Base-by-base conservation (phyloP, 345 rosid species). In the Pseudoturritis turrita region DNA sequence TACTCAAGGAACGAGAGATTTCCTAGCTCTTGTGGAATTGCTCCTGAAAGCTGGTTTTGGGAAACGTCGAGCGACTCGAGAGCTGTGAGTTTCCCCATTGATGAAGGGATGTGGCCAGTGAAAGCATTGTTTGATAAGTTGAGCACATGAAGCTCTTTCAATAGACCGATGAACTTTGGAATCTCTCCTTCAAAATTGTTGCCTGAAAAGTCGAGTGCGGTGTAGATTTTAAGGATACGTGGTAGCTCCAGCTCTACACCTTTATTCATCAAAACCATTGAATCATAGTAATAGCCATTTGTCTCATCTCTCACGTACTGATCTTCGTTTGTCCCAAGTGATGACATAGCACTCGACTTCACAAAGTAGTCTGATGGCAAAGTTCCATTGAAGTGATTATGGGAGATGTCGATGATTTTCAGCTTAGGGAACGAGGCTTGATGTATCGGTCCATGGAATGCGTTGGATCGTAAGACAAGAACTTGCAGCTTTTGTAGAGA, bases 171-270 rank as follows among this genome's bases (percentile, higher is more conserved):
- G 13, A 22, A n/a, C 17, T 6, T 26, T 26, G 81, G 79, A 73
- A 80, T 73, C 28, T 13, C 51, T 28, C 83, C 78, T 17, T 39
- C 40, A 29, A 79, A 62, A 10, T 8, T 33, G 14, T 79, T 74
- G 4, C 63, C 35, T 2, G 79, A 70, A 44, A 78, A 39, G 10
- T 55, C 72, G n/a, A 72, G 1, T 0, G 2, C 46, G 0, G 39
- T 35, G 2, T 40, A 7, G 35, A 28, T 66, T 18, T 23, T 49
- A 1, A 59, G 25, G 4, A 70, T 55, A 26, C 33, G n/a, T 25
- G 1, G 25, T 0, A 51, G 15, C 17, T 67, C 39, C 57, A 60
- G 9, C 2, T 3, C 61, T 3, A 2, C 0, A 0, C 75, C 75
- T 71, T 61, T 71, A 18, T 15, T 50, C 33, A 17, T 50, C 15